Base-by-base conservation (phyloP, 257 asterid species). In the Solanum chilense region DNA sequence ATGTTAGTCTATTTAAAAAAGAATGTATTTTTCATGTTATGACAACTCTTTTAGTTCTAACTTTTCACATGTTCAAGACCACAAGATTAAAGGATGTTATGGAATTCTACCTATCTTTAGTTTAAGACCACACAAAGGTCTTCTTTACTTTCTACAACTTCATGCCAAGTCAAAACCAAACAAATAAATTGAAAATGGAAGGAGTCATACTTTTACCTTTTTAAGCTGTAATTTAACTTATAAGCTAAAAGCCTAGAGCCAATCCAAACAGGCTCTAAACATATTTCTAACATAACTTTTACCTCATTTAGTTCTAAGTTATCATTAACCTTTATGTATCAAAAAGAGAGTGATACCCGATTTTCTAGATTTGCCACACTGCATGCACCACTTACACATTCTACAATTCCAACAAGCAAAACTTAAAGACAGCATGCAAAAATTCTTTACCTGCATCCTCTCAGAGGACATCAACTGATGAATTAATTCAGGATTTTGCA, bases 401-500 rank as follows among this genome's bases (percentile, higher is more conserved):
- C 80, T 39, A 69, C 21, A 84, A 16, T n/a, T 10, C 83, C 8
- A 73, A 47, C 9, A 27, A 82, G 68, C 58, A 76, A 8, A 15
- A 76, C 83, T 20, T 49, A 52, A 29, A 82, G 83, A 39, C 60
- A 29, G 27, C 25, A 25, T 47, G 13, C 31, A 15, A 23, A 42
- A 60, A 20, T 33, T 66, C 58, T 70, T 85, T 91, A 93, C 96
- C 94, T 92, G 94, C 89, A 90, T 87, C 44, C 81, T 90, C 88
- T 90, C 93, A 44, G 95, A 93, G 82, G 94, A 90, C 29, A 91
- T 87, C 83, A 93, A 75, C 77, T 91, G 93, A 84, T 92, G 92
- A 86, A 91, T 83, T 84, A 93, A 87, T 6, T 92, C 94, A 87
- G 95, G 94, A 85, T 91, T 91, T 88, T 89, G 94, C 88, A 93